phyloP scores from a whole-genome alignment of 139 green algal species.

The Microglena sp. region DNA sequence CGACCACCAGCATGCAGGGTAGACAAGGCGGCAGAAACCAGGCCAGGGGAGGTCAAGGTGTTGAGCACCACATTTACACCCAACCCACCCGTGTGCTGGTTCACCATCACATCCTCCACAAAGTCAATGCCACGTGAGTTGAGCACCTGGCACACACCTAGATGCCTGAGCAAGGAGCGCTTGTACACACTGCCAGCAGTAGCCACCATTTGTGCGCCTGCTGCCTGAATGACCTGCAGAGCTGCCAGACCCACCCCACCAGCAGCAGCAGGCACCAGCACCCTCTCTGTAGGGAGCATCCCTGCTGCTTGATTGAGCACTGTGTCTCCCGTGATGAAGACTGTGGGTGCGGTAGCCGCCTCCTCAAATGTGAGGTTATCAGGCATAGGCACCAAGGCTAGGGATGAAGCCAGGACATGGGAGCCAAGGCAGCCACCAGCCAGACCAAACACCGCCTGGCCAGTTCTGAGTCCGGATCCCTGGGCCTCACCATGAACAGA shows the following conservation, averaged over 20 bases:
- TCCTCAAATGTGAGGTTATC: slow-evolving; percentile 50
- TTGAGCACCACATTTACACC: slow-evolving; percentile 69
- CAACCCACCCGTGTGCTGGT: slow-evolving; percentile 8
- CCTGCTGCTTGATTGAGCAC: slow-evolving; percentile 42
- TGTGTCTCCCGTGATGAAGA: slow-evolving; percentile 69
- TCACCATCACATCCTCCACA: slow-evolving; percentile 23
- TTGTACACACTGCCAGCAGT: slow-evolving; percentile 64
- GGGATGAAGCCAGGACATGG: slow-evolving; percentile 27
- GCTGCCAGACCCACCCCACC: slow-evolving; percentile 73
- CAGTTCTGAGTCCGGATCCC: slow-evolving; percentile 12
- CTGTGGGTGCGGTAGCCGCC: slow-evolving; percentile 64
- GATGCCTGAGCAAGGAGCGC: slow-evolving; percentile 46
- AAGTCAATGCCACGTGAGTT: slow-evolving; percentile 28
- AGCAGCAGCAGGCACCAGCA: slow-evolving; percentile 68
- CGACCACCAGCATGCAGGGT: slow-evolving; percentile 36
- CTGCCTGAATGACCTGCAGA: slow-evolving; percentile 35
- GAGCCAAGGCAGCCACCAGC: slow-evolving; percentile 61
- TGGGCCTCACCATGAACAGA: not conserved
- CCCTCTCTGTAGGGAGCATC: slow-evolving; percentile 22
- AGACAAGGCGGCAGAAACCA: slow-evolving; percentile 56
- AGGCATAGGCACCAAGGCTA: slow-evolving; percentile 57
- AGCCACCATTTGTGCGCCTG: slow-evolving; percentile 34
- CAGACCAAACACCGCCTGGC: slow-evolving; percentile 69
- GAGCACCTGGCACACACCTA: slow-evolving; percentile 32
- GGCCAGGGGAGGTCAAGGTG: slow-evolving; percentile 68